Evolutionary conservation across 2,329 filamentous ascomycete species (phyloP), one percentile per base, ranked within the genome.

Genomic region (Thielaviopsis ethacetica): DNA sequence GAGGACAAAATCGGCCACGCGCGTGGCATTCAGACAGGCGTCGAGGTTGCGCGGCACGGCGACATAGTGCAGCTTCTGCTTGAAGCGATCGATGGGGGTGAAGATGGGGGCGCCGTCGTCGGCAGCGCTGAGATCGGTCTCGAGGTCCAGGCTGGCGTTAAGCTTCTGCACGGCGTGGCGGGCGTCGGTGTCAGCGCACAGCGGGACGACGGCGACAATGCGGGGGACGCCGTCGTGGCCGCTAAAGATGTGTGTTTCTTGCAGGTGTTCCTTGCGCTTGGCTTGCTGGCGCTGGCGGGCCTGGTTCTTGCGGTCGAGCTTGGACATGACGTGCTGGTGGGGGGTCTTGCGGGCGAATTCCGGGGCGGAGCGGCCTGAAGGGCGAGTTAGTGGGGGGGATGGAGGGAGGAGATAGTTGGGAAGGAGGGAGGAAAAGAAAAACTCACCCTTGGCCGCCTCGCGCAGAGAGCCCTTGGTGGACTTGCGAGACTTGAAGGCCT

Each of bases 281-380:
- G 83, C 77, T 62, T 86, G 75, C 66, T 91, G 87, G 70, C 85
- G 84, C 76, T 98, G 93, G 71, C 91, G 91, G 65, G 89, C 88
- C 75, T 95, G 89, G 71, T 98, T 97, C 66, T 89, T 84, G 62
- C 93, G 86, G 72, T 95, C 90, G 70, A 98, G 81, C 73, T 97
- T 98, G 61, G 90, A 95, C 88, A 96, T 91, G 73, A 96, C 82
- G 74, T 95, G 89, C 70, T 98, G 93, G 70, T 95, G 89, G 59
- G 88, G 88, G 17, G 91, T 95, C 71, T 88, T 94, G 67, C 91
- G 83, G 66, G 77, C 76, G 66, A 79, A 82, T 68, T 95, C 87
- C 66, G 81, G 75, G 59, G 77, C 84, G 55, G 91, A 79, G 71
- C 93, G 93, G 68, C 91, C 88, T 93, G 62, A 15, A 30, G 10